These are phyloP conservation scores for Calocybe gangraenosa DNA, from an alignment of 768 basidiomycete genomes.

Conservation along the genomic window DNA sequence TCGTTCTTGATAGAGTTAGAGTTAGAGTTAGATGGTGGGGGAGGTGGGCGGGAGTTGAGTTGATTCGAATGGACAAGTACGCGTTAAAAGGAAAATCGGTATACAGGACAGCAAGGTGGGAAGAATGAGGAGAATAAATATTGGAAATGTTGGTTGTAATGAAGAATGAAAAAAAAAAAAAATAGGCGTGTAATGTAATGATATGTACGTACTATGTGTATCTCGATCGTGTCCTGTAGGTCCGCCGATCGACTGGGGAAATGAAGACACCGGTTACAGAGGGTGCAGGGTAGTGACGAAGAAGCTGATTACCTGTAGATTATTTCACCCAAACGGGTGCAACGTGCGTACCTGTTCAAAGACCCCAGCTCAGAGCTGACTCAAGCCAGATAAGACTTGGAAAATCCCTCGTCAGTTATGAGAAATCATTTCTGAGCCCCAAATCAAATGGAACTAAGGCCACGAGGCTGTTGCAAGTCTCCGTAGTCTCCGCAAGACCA, in stretches of 20 bases:
- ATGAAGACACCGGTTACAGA: no score
- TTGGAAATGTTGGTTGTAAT: no score
- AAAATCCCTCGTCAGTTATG: no score
- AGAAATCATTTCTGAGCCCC: background rate
- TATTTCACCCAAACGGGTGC: no score
- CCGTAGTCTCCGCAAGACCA: slow-evolving; percentile 9
- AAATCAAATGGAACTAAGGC: slow-evolving; percentile 17
- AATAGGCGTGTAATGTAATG: background rate
- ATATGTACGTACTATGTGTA: slow-evolving; percentile 10
- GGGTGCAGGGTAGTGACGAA: background rate
- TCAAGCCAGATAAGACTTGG: no score
- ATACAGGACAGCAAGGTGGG: background rate
- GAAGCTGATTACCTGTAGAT: background rate
- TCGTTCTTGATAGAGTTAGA: background rate
- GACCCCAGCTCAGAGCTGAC: no score
- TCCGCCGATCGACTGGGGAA: background rate
- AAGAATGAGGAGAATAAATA: background rate
- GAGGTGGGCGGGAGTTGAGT: no score
- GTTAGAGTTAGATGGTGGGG: no score
- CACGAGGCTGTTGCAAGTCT: slow-evolving; percentile 12
- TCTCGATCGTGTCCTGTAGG: slow-evolving; percentile 1
- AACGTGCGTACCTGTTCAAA: background rate
- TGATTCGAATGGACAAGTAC: background rate
- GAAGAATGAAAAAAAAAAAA: background rate
- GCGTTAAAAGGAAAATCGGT: slow-evolving; percentile 3